Conservation (phyloP, 441 rosid genomes). For the Bocquillonia castaneifolia region DNA sequence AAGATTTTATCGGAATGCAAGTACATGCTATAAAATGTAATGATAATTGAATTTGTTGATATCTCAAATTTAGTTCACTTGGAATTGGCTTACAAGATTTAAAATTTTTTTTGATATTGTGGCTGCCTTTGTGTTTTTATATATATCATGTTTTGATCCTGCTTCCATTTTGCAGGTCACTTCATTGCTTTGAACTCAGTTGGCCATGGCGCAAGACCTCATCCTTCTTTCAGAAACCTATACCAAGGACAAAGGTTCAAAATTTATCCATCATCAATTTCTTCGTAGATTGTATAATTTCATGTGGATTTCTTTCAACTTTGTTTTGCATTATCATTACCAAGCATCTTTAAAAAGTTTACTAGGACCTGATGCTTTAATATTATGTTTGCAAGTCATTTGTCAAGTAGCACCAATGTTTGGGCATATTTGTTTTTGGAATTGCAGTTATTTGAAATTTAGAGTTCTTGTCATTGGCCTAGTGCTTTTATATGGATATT, state of each 20-base stretch:
- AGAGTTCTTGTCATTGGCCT: too few relatives aligned
- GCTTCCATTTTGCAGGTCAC: conserved; percentile 59
- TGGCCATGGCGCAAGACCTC: conserved; percentile 87
- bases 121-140: too few relatives aligned
- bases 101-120: background rate
- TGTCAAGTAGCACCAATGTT: background rate
- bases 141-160: background rate
- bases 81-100: background rate
- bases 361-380: background rate
- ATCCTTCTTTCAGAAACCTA: conserved; percentile 73
- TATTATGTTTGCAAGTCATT: background rate
- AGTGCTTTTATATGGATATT: too few relatives aligned
- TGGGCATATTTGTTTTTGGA: background rate
- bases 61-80: background rate
- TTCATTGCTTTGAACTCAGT: conserved; percentile 81
- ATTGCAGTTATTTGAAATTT: background rate
- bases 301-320: background rate
- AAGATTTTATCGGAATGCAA: background rate
- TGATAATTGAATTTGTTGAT: background rate
- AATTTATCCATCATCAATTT: conserved; percentile 14
- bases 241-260: conserved; percentile 61
- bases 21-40: background rate
- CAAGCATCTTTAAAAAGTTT: background rate
- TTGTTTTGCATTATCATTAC: background rate
- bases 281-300: background rate